Conservation (phyloP, 768 basidiomycete genomes). For the Tulasnella sp. region DNA sequence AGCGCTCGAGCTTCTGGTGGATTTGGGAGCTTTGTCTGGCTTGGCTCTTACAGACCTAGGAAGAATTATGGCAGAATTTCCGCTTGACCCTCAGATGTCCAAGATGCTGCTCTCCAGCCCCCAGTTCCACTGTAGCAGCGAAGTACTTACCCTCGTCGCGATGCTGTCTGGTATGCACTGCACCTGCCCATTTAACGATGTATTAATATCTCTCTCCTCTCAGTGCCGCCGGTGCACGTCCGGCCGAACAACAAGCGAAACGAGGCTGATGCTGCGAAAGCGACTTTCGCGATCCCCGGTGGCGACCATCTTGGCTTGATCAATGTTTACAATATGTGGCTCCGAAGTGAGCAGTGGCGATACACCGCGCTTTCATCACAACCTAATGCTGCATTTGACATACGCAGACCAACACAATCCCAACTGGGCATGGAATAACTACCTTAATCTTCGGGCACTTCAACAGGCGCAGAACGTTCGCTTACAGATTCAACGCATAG, state of each 20-base stretch:
- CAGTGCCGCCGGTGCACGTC: constrained; percentile 48
- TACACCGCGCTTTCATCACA: not conserved
- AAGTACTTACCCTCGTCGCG: constrained; percentile 47
- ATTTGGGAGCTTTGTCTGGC: constrained; percentile 47
- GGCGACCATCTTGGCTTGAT: constrained; percentile 50
- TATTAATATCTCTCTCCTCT: not conserved
- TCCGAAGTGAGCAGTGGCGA: constrained; percentile 39
- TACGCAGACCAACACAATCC: constrained; percentile 43
- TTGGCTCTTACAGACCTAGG: constrained; percentile 47
- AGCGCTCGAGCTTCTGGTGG: constrained; percentile 48
- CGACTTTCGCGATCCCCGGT: constrained; percentile 47
- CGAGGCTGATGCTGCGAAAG: constrained; percentile 48
- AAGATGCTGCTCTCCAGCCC: constrained; percentile 49
- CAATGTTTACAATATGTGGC: constrained; percentile 50
- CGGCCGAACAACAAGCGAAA: constrained; percentile 44
- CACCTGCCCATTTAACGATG: not conserved
- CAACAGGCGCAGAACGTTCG: constrained; percentile 49
- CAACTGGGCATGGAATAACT: constrained; percentile 49
- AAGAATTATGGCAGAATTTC: constrained; percentile 50
- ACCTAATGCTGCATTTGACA: not conserved
- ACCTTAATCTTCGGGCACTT: constrained; percentile 45
- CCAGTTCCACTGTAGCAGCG: constrained; percentile 47
- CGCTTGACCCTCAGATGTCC: constrained; percentile 48
- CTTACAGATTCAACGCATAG: constrained; percentile 45
- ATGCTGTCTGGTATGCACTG: constrained; percentile 45